Conservation (phyloP, 305 asterid species). For the Plantago rigida region DNA sequence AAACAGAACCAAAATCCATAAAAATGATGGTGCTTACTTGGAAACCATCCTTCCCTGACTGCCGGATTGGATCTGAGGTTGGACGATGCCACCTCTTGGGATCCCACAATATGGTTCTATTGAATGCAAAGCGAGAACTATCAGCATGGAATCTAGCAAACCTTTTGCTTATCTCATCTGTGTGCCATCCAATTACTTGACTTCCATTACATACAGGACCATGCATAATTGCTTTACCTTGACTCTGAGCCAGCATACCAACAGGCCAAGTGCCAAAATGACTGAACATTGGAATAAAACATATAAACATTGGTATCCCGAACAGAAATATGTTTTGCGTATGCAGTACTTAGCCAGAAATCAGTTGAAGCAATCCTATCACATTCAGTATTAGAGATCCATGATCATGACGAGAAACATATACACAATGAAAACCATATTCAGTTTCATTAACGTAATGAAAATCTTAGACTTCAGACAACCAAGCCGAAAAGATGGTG, state of each 20-base stretch:
- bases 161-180: slow-evolving; percentile 27
- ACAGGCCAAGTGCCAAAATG: slow-evolving; percentile 65
- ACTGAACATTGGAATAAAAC: slow-evolving; percentile 35
- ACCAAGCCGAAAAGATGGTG: too few species aligned
- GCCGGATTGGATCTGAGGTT: slow-evolving; percentile 52
- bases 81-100: slow-evolving; percentile 60
- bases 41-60: slow-evolving; percentile 35
- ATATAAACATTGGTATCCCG: too few species aligned
- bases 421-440: too few species aligned
- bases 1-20: too few species aligned
- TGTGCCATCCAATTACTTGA: slow-evolving; percentile 68
- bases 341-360: not conserved
- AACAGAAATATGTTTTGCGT: too few species aligned
- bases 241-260: slow-evolving; percentile 40
- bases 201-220: slow-evolving; percentile 77
- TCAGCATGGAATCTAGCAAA: slow-evolving; percentile 51
- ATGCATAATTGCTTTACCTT: slow-evolving; percentile 32
- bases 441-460: too few species aligned
- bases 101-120: slow-evolving; percentile 79
- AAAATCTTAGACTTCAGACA: too few species aligned
- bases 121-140: slow-evolving; percentile 65
- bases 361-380: too few species aligned
- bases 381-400: too few species aligned
- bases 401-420: too few species aligned
- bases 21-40: slow-evolving; percentile 39